Conservation (phyloP, 306 rosid genomes). For the Citrullus amarus region DNA sequence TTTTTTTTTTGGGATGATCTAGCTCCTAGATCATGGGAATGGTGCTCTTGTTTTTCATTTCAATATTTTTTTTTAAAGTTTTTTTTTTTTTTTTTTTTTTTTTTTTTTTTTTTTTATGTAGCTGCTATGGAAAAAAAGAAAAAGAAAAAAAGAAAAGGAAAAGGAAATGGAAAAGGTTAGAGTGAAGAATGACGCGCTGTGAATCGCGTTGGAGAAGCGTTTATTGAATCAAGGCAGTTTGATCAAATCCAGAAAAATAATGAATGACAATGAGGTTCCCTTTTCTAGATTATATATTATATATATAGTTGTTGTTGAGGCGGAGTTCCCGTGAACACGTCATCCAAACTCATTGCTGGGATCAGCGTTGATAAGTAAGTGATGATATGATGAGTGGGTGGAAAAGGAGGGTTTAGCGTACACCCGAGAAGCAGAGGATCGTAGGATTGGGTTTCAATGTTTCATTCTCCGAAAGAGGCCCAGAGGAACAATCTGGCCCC, state of each 20-base stretch:
- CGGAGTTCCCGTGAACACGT: neutral
- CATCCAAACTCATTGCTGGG: neutral
- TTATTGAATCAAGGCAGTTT: neutral
- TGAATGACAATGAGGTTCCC: neutral
- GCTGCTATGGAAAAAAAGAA: too few species aligned
- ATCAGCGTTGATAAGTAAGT: neutral
- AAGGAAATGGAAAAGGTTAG: too few species aligned
- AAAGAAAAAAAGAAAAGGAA: too few species aligned
- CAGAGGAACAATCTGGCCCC: conserved; percentile 5
- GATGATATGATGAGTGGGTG: neutral
- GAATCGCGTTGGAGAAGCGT: neutral
- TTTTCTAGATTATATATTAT: neutral
- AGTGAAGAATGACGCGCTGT: neutral
- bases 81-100: too few species aligned
- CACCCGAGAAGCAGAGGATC: neutral
- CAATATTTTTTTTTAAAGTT: too few species aligned
- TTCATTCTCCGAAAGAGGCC: neutral
- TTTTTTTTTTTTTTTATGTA: too few species aligned
- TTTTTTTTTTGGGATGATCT: too few species aligned
- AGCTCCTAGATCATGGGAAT: too few species aligned
- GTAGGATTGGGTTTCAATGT: neutral
- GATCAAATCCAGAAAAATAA: neutral
- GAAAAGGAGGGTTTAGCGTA: neutral
- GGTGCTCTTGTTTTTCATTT: too few species aligned
- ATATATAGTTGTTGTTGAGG: too few species aligned